A percentile compares a stretch with the other conserved stretches of the same genome.
phyloP scores from a whole-genome alignment of 805 yeast genomes.

The Pichia occidentalis region DNA sequence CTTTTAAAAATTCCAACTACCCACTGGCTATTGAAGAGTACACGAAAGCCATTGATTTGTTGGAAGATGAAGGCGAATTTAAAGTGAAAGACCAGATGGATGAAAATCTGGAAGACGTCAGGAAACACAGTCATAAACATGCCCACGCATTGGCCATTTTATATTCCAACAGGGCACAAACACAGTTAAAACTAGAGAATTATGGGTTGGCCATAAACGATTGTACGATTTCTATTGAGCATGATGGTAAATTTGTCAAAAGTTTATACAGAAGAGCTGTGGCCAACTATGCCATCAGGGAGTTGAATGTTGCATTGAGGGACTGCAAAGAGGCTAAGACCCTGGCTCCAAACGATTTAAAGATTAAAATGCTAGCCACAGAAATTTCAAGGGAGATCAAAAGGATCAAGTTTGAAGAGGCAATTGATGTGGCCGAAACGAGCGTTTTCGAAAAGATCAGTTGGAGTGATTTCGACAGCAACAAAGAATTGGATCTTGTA shows the following conservation, averaged over 20 bases:
- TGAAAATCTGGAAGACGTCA: conserved; percentile 8
- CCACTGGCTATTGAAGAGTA: conserved; percentile 63
- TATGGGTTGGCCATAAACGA: conserved; percentile 83
- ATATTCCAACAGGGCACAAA: conserved; percentile 86
- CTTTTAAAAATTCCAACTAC: conserved; percentile 59
- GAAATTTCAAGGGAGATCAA: conserved; percentile 63
- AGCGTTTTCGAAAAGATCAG: conserved; percentile 44
- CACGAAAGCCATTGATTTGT: conserved; percentile 58
- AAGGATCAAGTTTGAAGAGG: conserved; percentile 74
- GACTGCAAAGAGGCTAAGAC: conserved; percentile 62
- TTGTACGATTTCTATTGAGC: conserved; percentile 60
- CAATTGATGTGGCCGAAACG: conserved; percentile 67
- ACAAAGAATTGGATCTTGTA: conserved; percentile 41
- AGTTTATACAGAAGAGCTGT: conserved; percentile 86
- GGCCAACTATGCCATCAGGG: conserved; percentile 67
- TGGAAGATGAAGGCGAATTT: conserved; percentile 2
- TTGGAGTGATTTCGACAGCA: conserved; percentile 42
- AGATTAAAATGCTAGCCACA: conserved; percentile 54
- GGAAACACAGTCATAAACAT: conserved; percentile 18
- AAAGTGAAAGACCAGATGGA: not conserved
- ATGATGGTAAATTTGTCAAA: conserved; percentile 64
- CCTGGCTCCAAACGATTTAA: conserved; percentile 59
- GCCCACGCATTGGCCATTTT: conserved; percentile 44
- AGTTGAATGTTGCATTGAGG: conserved; percentile 64
- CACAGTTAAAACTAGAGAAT: conserved; percentile 76